phyloP scores from a whole-genome alignment of 139 green algal genomes.

The Haematococcus sp. region DNA sequence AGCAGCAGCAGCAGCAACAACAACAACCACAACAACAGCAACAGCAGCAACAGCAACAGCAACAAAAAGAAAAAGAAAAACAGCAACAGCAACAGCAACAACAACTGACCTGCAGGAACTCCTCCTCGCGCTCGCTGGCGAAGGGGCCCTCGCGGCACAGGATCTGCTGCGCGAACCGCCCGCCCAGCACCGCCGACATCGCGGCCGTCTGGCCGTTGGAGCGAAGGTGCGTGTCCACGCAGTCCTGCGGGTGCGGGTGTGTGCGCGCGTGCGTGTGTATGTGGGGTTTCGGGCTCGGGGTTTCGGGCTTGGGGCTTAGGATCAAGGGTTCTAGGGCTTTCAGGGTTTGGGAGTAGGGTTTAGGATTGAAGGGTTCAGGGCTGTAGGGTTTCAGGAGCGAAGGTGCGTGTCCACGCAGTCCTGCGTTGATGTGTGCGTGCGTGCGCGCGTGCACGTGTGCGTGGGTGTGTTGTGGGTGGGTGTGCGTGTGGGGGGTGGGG shows the following conservation, averaged over 20 bases:
- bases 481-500: too few species aligned
- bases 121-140: constrained; percentile 72
- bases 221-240: constrained; percentile 61
- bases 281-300: too few species aligned
- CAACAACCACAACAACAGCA: too few species aligned
- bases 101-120: constrained; percentile 56
- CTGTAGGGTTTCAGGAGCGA: too few species aligned
- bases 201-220: constrained; percentile 37
- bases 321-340: too few species aligned
- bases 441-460: too few species aligned
- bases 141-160: constrained; percentile 51
- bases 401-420: constrained; percentile 72
- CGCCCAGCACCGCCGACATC: constrained; percentile 74
- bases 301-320: too few species aligned
- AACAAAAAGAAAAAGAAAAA: background rate
- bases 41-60: background rate
- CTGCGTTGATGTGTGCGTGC: constrained; percentile 23
- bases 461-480: too few species aligned
- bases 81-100: background rate
- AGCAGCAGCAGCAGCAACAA: background rate
- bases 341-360: too few species aligned
- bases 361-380: too few species aligned
- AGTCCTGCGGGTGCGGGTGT: constrained; percentile 53
- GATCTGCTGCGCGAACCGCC: constrained; percentile 76
- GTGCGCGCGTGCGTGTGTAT: background rate